Conservation (phyloP, 495 filamentous ascomycete species). For the Staphylotrichum longicolle region DNA sequence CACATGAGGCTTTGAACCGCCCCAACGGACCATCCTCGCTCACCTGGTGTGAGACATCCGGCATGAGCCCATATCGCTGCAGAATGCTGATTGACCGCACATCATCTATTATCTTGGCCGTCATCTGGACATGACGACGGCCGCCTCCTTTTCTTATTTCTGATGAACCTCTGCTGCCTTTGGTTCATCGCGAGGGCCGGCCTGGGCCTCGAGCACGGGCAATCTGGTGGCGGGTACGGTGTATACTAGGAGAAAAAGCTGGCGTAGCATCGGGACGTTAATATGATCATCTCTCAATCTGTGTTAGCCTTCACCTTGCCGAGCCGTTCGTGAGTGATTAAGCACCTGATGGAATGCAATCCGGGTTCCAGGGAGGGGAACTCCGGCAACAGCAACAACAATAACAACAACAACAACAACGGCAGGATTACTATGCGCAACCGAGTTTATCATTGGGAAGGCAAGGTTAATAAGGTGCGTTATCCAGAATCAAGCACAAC, state of each 20-base stretch:
- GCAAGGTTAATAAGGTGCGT: too few species aligned
- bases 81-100: background rate
- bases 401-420: too few species aligned
- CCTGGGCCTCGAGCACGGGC: background rate
- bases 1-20: constrained; percentile 7
- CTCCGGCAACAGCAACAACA: too few species aligned
- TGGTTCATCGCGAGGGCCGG: background rate
- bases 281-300: background rate
- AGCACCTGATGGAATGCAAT: too few species aligned
- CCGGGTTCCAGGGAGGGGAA: too few species aligned
- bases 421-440: too few species aligned
- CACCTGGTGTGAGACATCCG: background rate
- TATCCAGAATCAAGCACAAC: too few species aligned
- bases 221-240: background rate
- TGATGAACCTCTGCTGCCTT: background rate
- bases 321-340: too few species aligned
- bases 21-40: background rate
- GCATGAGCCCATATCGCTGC: background rate
- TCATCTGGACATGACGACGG: background rate
- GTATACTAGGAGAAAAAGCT: constrained; percentile 2
- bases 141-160: background rate
- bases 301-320: too few species aligned
- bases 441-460: too few species aligned
- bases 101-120: background rate
- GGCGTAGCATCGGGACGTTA: background rate